Evolutionary conservation across 2,329 filamentous ascomycete species (phyloP).

Genomic region (Paecilomyces dactylethromorphus): DNA sequence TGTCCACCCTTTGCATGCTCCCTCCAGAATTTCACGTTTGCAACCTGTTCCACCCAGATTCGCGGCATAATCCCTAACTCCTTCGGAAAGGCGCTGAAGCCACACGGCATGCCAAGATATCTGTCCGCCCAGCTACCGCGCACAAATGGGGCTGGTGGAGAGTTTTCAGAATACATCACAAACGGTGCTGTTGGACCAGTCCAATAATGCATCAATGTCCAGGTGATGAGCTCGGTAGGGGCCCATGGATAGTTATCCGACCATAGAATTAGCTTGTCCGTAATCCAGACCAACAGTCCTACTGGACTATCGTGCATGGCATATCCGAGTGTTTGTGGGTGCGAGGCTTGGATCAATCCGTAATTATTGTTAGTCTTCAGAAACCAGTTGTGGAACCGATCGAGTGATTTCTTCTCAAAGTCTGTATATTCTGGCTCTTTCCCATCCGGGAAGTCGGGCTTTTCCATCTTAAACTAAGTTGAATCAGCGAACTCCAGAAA

Average conservation of each 20-base stretch:
- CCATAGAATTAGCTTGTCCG: slow-evolving; percentile 14
- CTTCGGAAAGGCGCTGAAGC: slow-evolving; percentile 16
- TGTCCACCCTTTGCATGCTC: slow-evolving; percentile 15
- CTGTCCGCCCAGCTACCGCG: slow-evolving; percentile 8
- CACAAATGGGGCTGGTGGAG: slow-evolving; percentile 2
- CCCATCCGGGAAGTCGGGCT: slow-evolving; percentile 2
- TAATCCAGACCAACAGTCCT: slow-evolving; percentile 21
- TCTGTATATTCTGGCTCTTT: slow-evolving; percentile 6
- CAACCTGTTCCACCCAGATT: slow-evolving; percentile 12
- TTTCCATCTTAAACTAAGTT: slow-evolving; percentile 10
- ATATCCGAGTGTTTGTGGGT: slow-evolving; percentile 16
- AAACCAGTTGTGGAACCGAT: slow-evolving; percentile 5
- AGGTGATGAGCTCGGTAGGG: slow-evolving; percentile 16
- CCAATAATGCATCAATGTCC: slow-evolving; percentile 23
- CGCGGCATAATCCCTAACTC: slow-evolving; percentile 13
- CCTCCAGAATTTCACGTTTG: slow-evolving; percentile 15
- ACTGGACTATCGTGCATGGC: slow-evolving; percentile 19
- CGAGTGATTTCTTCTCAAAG: slow-evolving; percentile 10
- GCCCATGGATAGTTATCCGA: slow-evolving; percentile 15
- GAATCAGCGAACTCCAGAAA: neutral
- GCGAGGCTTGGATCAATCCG: slow-evolving; percentile 9
- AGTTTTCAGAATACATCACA: slow-evolving; percentile 11
- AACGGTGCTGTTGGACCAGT: slow-evolving; percentile 11
- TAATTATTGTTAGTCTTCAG: slow-evolving; percentile 7
- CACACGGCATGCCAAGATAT: slow-evolving; percentile 10